Conservation (phyloP, 768 basidiomycete genomes). For the Pulveroboletus ravenelii region DNA sequence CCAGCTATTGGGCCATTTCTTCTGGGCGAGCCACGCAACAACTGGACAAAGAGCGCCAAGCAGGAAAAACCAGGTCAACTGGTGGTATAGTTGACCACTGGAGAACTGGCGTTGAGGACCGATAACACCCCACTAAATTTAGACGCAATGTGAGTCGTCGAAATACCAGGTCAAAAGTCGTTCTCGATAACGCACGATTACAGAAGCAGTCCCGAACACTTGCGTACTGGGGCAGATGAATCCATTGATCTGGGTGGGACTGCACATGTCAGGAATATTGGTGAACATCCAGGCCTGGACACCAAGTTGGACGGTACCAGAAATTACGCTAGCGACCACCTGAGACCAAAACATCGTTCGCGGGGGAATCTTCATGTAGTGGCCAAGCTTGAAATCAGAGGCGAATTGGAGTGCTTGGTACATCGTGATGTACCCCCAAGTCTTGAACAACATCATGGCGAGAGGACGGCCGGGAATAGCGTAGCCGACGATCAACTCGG, state of each 20-base stretch:
- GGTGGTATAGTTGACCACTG: slow-evolving; percentile 57
- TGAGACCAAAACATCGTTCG: slow-evolving; percentile 67
- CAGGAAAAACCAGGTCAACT: slow-evolving; percentile 74
- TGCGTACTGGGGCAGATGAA: slow-evolving; percentile 30
- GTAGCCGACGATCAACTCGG: slow-evolving; percentile 66
- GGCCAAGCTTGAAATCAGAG: slow-evolving; percentile 72
- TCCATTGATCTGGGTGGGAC: slow-evolving; percentile 14
- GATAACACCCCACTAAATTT: slow-evolving; percentile 63
- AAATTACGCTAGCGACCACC: slow-evolving; percentile 55
- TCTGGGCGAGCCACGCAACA: slow-evolving; percentile 47
- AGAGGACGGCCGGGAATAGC: slow-evolving; percentile 58
- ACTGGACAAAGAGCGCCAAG: slow-evolving; percentile 62
- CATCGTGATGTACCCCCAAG: slow-evolving; percentile 65
- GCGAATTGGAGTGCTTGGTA: slow-evolving; percentile 63
- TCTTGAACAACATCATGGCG: slow-evolving; percentile 79
- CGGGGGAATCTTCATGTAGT: slow-evolving; percentile 68
- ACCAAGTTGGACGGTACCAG: slow-evolving; percentile 62
- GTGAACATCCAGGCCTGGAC: slow-evolving; percentile 59
- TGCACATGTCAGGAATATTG: slow-evolving; percentile 35
- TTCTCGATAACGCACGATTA: slow-evolving; percentile 40
- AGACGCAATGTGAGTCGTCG: neutral
- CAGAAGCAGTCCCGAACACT: slow-evolving; percentile 50
- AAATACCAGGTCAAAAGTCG: neutral
- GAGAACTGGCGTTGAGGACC: slow-evolving; percentile 77
- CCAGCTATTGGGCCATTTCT: slow-evolving; percentile 62